Base-by-base conservation (phyloP, 2,329 filamentous ascomycete genomes). In the Cordyceps farinosa region DNA sequence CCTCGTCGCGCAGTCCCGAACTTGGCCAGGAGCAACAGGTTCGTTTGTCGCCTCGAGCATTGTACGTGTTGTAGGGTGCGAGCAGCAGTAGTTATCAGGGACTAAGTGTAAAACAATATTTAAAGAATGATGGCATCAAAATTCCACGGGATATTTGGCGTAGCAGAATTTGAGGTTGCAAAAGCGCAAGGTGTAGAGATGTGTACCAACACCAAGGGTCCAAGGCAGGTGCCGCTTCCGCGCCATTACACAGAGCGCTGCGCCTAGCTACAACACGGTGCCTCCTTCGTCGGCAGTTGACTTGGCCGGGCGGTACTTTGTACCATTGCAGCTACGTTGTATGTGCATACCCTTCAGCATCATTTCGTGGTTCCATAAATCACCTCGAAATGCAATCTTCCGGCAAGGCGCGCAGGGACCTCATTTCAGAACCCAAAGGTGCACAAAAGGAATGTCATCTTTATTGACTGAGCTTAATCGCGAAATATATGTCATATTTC, bases 391-490 rank as follows among this genome's bases (percentile, higher is more conserved):
- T 7, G 11, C 30, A 34, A 22, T 47, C n/a, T 15, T 36, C 4
- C 15, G 22, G n/a, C 8, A 22, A 29, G 22, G 45, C 17, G 8
- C 10, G 55, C 22, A 29, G 27, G 30, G 32, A 52, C 13, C 50
- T 32, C 3, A 5, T 32, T 5, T 13, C 17, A 15, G 17, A 22
- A 40, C 10, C 42, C 13, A 15, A 27, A 2, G 7, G 17, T 42
- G 36, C 17, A 56, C 56, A 64, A 64, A 56, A n/a, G 51, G 45
- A 45, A 64, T 44, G 38, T 29, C 63, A 57, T 61, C 50, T 59
- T 51, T 65, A 58, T 61, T 61, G 56, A 54, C 55, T 40, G 40
- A 48, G 32, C 53, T 54, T 58, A 59, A 40, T 47, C 40, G 40
- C 36, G 54, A 59, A 52, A 61, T 45, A 29, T 48, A 17, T 52